phyloP scores from a whole-genome alignment of 768 basidiomycete genomes.

The Candolleomyces aberdarensis region DNA sequence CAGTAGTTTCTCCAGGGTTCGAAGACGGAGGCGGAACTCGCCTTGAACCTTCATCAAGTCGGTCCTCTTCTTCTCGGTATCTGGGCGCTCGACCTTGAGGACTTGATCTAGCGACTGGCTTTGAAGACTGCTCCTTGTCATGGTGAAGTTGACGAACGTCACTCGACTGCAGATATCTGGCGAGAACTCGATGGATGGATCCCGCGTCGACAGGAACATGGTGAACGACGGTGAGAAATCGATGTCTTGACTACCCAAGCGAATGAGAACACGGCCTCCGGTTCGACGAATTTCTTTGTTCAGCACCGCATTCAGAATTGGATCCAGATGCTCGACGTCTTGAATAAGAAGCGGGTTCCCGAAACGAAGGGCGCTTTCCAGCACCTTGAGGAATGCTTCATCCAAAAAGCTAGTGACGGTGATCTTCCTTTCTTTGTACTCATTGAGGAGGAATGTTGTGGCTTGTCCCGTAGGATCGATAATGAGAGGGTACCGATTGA shows the following conservation, averaged over 20 bases:
- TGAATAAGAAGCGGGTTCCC: conserved; percentile 97
- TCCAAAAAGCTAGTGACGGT: conserved; percentile 98
- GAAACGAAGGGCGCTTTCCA: conserved; percentile 98
- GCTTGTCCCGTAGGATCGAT: conserved; percentile 99
- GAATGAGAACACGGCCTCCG: conserved; percentile 95
- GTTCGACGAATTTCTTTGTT: conserved; percentile 96
- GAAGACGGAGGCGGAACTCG: conserved; percentile 90
- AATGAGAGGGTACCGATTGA: conserved; percentile 95
- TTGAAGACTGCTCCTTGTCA: conserved; percentile 98
- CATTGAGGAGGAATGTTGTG: conserved; percentile 88
- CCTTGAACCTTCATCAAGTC: conserved; percentile 98
- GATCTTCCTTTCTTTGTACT: conserved; percentile 95
- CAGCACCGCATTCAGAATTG: conserved; percentile 94
- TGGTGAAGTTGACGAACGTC: conserved; percentile 95
- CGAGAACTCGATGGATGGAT: conserved; percentile 96
- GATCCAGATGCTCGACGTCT: conserved; percentile 96
- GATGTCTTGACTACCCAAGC: conserved; percentile 96
- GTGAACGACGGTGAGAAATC: conserved; percentile 99
- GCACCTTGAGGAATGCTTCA: conserved; percentile 96
- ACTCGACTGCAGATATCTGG: conserved; percentile 98
- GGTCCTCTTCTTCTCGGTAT: conserved; percentile 91
- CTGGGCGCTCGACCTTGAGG: conserved; percentile 93
- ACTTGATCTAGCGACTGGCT: conserved; percentile 98
- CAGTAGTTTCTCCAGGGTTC: conserved; percentile 89
- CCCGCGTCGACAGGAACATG: conserved; percentile 97